Evolutionary conservation across 1,284 basidiomycete species (phyloP).

Genomic region (Ceratobasidium sp.): DNA sequence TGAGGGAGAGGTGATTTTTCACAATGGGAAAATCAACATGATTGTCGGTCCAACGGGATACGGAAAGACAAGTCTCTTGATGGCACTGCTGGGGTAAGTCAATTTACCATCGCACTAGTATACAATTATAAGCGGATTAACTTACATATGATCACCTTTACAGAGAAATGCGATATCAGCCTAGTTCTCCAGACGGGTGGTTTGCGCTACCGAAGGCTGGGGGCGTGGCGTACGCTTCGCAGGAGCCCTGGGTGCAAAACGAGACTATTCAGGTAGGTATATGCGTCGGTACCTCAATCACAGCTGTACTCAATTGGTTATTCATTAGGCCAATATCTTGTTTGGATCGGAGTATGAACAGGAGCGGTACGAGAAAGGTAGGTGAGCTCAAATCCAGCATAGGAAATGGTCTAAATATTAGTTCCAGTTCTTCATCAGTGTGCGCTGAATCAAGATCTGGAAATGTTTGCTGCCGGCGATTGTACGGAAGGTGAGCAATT

Average conservation of each 20-base stretch:
- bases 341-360: constrained; percentile 72
- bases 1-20: constrained; percentile 64
- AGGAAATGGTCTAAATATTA: not conserved
- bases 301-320: too few species aligned
- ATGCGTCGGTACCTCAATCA: not conserved
- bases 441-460: constrained; percentile 56
- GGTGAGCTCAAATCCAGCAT: constrained; percentile 42
- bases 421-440: constrained; percentile 52
- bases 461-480: constrained; percentile 57
- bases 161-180: constrained; percentile 60
- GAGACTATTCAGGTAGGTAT: constrained; percentile 59
- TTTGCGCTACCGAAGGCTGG: constrained; percentile 70
- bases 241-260: constrained; percentile 78
- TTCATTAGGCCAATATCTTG: constrained; percentile 63
- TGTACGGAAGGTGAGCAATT: constrained; percentile 52
- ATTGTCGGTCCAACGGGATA: constrained; percentile 68
- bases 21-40: constrained; percentile 65
- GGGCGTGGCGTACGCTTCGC: constrained; percentile 77
- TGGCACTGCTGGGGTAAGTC: constrained; percentile 59
- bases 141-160: too few species aligned
- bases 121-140: too few species aligned
- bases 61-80: constrained; percentile 60
- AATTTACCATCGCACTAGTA: too few species aligned
- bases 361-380: constrained; percentile 58
- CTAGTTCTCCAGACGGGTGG: constrained; percentile 64